These are phyloP conservation scores for Prunus padus DNA, from an alignment of 306 rosid species.

Conservation along the genomic window DNA sequence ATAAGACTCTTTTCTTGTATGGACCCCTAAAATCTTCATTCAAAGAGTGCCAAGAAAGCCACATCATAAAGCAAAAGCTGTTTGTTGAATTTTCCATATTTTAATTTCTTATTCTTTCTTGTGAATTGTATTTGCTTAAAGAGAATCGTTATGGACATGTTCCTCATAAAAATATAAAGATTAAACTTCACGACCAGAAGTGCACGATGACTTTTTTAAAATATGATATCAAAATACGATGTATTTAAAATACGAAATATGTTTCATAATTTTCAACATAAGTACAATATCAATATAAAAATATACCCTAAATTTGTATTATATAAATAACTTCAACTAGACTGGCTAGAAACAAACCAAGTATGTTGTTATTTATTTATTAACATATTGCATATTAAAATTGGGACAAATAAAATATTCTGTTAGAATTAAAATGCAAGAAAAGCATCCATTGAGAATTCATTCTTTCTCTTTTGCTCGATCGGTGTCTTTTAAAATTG, in stretches of 20 bases:
- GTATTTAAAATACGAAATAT: too few relatives aligned
- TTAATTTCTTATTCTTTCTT: not conserved
- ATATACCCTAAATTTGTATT: too few relatives aligned
- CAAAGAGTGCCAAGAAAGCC: not conserved
- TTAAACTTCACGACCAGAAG: too few relatives aligned
- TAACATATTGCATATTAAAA: too few relatives aligned
- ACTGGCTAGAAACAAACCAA: not conserved
- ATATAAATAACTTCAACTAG: too few relatives aligned
- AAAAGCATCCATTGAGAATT: conserved; percentile 25
- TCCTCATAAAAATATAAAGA: too few relatives aligned
- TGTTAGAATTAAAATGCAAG: conserved; percentile 25
- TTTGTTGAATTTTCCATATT: not conserved
- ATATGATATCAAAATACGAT: too few relatives aligned
- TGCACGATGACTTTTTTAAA: too few relatives aligned
- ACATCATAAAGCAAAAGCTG: not conserved
- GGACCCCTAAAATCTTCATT: not conserved
- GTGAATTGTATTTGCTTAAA: not conserved
- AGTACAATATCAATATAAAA: too few relatives aligned
- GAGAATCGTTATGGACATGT: too few relatives aligned
- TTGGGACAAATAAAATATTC: not conserved
- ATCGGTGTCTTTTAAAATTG: conserved; percentile 37
- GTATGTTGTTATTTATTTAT: not conserved
- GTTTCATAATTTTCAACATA: too few relatives aligned
- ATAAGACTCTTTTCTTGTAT: not conserved
- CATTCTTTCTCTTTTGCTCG: conserved; percentile 22